Evolutionary conservation across 768 basidiomycete species (phyloP).

Genomic region (Pulveroboletus sp.): DNA sequence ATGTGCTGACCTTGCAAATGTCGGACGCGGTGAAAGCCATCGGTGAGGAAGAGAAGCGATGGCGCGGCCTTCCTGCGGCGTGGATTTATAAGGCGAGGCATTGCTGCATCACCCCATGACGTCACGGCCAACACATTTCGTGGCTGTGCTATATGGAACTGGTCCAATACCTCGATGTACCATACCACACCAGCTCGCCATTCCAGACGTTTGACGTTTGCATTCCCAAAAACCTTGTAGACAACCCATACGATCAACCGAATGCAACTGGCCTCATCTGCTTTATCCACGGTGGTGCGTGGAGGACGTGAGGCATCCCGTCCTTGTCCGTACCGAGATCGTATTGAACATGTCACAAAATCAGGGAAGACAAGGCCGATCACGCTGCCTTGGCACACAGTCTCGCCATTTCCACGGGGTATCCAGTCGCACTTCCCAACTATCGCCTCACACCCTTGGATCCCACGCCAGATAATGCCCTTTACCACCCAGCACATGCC

Average conservation of each 20-base stretch:
- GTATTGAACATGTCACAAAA: constrained; percentile 5
- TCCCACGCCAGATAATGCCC: constrained; percentile 33
- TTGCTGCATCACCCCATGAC: constrained; percentile 16
- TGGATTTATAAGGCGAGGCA: constrained; percentile 12
- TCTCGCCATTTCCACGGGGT: constrained; percentile 49
- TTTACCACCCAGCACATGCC: constrained; percentile 71
- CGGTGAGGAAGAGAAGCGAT: constrained; percentile 10
- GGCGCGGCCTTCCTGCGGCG: neutral
- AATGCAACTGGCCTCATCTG: constrained; percentile 48
- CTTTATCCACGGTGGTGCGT: constrained; percentile 84
- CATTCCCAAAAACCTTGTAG: constrained; percentile 26
- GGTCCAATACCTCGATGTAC: constrained; percentile 20
- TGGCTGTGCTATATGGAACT: constrained; percentile 20
- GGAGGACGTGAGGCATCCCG: constrained; percentile 59
- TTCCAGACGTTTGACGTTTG: constrained; percentile 58
- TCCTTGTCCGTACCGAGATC: neutral
- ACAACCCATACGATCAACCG: neutral
- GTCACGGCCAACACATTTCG: constrained; percentile 14
- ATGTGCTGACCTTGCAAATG: constrained; percentile 65
- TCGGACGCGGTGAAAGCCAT: constrained; percentile 77
- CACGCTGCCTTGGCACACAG: constrained; percentile 51
- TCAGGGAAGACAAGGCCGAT: constrained; percentile 71
- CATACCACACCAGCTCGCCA: constrained; percentile 33
- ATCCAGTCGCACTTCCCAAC: constrained; percentile 69
- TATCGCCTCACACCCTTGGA: constrained; percentile 64